Base-by-base conservation (phyloP, 805 yeast genomes). In the Metschnikowia vanudenii region DNA sequence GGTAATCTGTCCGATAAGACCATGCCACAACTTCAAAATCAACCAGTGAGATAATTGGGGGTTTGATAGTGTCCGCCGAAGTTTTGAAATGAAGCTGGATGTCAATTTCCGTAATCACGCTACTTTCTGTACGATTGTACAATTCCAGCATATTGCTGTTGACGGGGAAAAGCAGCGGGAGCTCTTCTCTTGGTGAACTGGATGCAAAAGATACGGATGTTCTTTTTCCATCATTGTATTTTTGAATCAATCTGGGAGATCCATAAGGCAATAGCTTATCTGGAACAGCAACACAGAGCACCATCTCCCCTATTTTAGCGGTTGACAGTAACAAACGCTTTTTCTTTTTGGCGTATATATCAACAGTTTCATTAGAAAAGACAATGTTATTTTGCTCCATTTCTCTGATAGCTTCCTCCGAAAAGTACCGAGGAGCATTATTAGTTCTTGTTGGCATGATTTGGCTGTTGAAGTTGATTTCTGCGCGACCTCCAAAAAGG, bases 1-100 rank as follows among this genome's bases (percentile, higher is more conserved):
- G 75, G 45, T 64, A 71, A 19, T 69, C 74, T 3, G 75, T 60
- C 34, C 60, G 56, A 52, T 65, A 70, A 1, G 76, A 55, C 76
- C 76, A 72, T 13, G 69, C 61, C 2, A 72, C 68, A 7, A 72
- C 54, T 46, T 68, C 71, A 17, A 60, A 47, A 12, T 71, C 76
- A 13, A 73, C 57, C 47, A 48, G 56, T 14, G 61, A 53, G 14
- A 73, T 67, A 9, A 47, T 53, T 1, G 76, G 77, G 0, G 75
- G 75, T 39, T 50, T 52, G 13, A 51, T 32, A 2, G 52, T 43
- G 4, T 54, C 47, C 16, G 62, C 67, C 2, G 40, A 16, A 7
- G 68, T 49, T 3, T 56, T 58, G 47, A 68, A 73, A 3, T 58
- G 54, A 20, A 73, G 52, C 26, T 57, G 52, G 7, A 70, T 39